These are phyloP conservation scores for Rhododendron kiyosumense DNA, from an alignment of 148 eudicot species.

Conservation along the genomic window DNA sequence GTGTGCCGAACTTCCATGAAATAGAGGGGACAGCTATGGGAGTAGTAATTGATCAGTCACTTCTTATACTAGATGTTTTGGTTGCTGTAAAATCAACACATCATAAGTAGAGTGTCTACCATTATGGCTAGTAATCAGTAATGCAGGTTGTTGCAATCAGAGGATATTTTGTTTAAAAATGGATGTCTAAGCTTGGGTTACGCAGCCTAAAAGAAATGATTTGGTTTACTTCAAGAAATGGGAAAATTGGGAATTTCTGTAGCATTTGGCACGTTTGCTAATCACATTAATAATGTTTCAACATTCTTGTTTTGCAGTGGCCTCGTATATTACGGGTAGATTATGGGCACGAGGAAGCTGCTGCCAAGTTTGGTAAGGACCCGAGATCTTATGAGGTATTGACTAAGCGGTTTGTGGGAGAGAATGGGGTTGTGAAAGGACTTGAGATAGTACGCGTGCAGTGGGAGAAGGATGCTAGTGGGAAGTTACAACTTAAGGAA, in stretches of 20 bases:
- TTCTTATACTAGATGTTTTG: not conserved
- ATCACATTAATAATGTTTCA: not conserved
- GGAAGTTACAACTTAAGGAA: constrained; percentile 78
- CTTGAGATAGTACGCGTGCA: constrained; percentile 71
- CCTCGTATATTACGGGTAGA: constrained; percentile 95
- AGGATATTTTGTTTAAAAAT: not conserved
- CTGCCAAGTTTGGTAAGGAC: constrained; percentile 86
- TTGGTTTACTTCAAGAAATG: not conserved
- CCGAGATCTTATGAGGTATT: constrained; percentile 87
- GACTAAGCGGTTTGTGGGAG: constrained; percentile 86
- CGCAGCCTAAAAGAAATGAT: not conserved
- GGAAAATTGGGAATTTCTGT: not conserved
- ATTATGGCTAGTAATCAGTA: not conserved
- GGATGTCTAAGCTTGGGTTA: not conserved
- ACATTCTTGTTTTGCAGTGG: constrained; percentile 53
- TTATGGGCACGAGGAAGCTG: constrained; percentile 97
- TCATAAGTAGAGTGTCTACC: not conserved
- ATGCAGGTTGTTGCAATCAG: not conserved
- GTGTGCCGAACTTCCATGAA: not conserved
- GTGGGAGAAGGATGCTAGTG: constrained; percentile 95
- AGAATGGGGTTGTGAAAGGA: constrained; percentile 79
- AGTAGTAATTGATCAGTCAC: not conserved
- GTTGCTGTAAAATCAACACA: not conserved
- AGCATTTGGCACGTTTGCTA: not conserved
- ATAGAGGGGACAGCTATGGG: not conserved